Evolutionary conservation across 345 rosid species (phyloP).

Genomic region (Psidium guajava): DNA sequence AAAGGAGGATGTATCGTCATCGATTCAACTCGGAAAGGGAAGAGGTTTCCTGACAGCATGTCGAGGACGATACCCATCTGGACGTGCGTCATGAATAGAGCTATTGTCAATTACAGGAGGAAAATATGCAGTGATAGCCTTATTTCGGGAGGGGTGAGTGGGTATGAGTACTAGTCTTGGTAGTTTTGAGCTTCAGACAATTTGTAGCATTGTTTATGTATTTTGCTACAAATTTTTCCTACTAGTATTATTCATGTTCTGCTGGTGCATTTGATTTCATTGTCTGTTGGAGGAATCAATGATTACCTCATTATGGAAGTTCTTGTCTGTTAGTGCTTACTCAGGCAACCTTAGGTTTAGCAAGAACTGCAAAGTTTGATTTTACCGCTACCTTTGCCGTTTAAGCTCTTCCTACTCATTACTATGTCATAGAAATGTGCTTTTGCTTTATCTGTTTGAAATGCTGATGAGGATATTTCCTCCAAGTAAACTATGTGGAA

Average conservation of each 20-base stretch:
- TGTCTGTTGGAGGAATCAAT: background rate
- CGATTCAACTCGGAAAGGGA: slow-evolving; percentile 86
- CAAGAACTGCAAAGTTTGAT: background rate
- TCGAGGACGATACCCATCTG: slow-evolving; percentile 94
- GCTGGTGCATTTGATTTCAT: background rate
- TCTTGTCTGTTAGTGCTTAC: background rate
- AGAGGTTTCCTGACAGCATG: slow-evolving; percentile 94
- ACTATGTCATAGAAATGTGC: background rate
- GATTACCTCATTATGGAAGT: background rate
- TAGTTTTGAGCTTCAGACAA: background rate
- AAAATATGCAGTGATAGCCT: slow-evolving; percentile 12
- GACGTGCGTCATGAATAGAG: slow-evolving; percentile 74
- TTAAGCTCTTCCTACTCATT: background rate
- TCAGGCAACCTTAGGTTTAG: background rate
- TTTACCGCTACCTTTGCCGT: background rate
- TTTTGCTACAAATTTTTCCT: background rate
- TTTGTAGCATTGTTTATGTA: background rate
- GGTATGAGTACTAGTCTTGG: background rate
- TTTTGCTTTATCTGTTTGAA: background rate
- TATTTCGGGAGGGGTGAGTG: slow-evolving; percentile 21
- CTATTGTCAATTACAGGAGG: slow-evolving; percentile 28
- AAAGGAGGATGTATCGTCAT: slow-evolving; percentile 81
- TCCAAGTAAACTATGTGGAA: background rate
- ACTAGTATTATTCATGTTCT: background rate
- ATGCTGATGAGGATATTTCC: background rate